These are phyloP conservation scores for Calonectria naviculata DNA, from an alignment of 2,329 filamentous ascomycete genomes.

Conservation along the genomic window DNA sequence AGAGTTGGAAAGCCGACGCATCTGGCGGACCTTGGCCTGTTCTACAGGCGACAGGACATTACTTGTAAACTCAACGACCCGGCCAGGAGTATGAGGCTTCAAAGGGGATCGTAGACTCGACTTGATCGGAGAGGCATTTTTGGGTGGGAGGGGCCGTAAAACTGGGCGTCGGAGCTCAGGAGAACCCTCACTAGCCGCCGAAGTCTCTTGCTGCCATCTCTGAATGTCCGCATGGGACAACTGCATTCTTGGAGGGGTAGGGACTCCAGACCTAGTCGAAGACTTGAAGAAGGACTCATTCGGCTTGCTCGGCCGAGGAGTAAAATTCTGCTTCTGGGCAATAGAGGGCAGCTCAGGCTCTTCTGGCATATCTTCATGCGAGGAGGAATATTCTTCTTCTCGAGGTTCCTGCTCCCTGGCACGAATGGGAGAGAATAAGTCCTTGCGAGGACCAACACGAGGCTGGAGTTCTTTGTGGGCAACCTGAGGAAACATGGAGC, in stretches of 20 bases:
- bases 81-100: constrained; percentile 68
- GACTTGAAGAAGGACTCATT: constrained; percentile 53
- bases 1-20: constrained; percentile 42
- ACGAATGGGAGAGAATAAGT: constrained; percentile 50
- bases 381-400: constrained; percentile 13
- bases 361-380: constrained; percentile 41
- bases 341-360: constrained; percentile 47
- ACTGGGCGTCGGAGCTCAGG: constrained; percentile 50
- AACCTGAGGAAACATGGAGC: constrained; percentile 53
- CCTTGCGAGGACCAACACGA: constrained; percentile 43
- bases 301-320: constrained; percentile 52
- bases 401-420: constrained; percentile 8
- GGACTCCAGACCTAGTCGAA: constrained; percentile 38
- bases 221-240: constrained; percentile 54
- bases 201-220: constrained; percentile 54
- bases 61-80: constrained; percentile 68
- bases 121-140: constrained; percentile 65
- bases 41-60: constrained; percentile 59
- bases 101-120: constrained; percentile 67
- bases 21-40: constrained; percentile 49
- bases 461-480: constrained; percentile 47
- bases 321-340: constrained; percentile 61
- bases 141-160: constrained; percentile 62
- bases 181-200: constrained; percentile 50
- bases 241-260: constrained; percentile 54